Evolutionary conservation across 148 eudicot species (phyloP), one percentile per base, ranked within the genome.

Genomic region (Suaeda aralocaspica): DNA sequence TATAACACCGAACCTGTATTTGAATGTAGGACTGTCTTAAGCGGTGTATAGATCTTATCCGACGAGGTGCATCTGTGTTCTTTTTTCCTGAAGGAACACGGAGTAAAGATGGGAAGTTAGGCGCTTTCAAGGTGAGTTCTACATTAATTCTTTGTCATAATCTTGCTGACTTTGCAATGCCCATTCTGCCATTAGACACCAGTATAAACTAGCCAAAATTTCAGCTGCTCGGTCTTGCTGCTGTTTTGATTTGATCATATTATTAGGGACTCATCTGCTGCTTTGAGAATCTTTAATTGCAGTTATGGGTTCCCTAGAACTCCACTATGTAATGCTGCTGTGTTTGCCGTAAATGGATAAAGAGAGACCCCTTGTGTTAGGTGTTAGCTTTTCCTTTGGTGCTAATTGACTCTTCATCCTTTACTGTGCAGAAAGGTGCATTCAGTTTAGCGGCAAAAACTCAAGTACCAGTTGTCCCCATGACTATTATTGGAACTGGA

Each of bases 51-150:
- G 87, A 89, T 67, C 84, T 93, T 77, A 76, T 93, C 66, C 87
- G 82, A 70, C 85, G 83, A 67, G 97, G 96, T 25, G 92, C 89
- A 73, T 93, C 97, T 67, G 97, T 93, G 13, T 93, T 88, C 77
- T 88, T 91, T 82, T 93, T 93, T 61, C 98, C 98, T 7, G 98
- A 93, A 81, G 98, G 96, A 70, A 93, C 98, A 28, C 89, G 98
- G 26, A 89, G 95, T 81, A 91, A 81, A 80, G 89, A 89, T 79
- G 98, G 96, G 68, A 84, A 75, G 73, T 70, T 93, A 71, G 98
- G 96, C 31, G 51, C 78, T 80, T 93, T 93, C 85, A 93, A 93
- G 96, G 98, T 93, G 78, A 80, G 84, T 55, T 53, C 21, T 62
- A 14, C 65, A 4, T 9, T 11, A 22, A 9, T 6, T 19, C 30